phyloP scores from a whole-genome alignment of 2,329 filamentous ascomycete species.

The Coniella vitis region DNA sequence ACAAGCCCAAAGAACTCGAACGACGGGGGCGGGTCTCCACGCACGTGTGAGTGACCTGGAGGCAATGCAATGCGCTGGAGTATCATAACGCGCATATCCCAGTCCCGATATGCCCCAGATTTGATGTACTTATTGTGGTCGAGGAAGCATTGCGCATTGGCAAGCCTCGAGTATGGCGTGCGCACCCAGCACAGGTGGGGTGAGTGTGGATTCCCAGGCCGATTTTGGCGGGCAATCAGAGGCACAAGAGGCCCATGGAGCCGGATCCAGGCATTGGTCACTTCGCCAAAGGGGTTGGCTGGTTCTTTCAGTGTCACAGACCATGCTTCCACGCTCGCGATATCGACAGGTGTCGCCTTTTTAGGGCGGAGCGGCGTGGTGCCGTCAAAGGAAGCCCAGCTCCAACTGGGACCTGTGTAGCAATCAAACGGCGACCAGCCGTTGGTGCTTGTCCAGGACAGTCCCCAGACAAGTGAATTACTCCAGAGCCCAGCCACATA shows the following conservation, averaged over 20 bases:
- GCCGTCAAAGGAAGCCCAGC: slow-evolving; percentile 17
- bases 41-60: no score
- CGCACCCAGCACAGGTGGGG: background rate
- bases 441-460: slow-evolving; percentile 10
- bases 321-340: slow-evolving; percentile 13
- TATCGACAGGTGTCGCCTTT: background rate
- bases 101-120: background rate
- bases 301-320: slow-evolving; percentile 10
- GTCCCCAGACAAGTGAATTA: slow-evolving; percentile 10
- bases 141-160: background rate
- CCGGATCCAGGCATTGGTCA: slow-evolving; percentile 15
- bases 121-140: background rate
- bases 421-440: background rate
- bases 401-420: slow-evolving; percentile 19
- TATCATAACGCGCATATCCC: background rate
- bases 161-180: background rate
- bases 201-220: background rate
- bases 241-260: slow-evolving; percentile 12
- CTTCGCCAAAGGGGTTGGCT: slow-evolving; percentile 16
- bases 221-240: background rate
- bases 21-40: background rate
- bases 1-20: background rate
- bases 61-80: background rate
- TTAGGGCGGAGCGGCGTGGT: no score
- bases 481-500: slow-evolving; percentile 20